A percentile compares a stretch with the other conserved stretches of the same genome.
phyloP scores from a whole-genome alignment of 768 basidiomycete genomes.

The Leucocoprinus sp. region DNA sequence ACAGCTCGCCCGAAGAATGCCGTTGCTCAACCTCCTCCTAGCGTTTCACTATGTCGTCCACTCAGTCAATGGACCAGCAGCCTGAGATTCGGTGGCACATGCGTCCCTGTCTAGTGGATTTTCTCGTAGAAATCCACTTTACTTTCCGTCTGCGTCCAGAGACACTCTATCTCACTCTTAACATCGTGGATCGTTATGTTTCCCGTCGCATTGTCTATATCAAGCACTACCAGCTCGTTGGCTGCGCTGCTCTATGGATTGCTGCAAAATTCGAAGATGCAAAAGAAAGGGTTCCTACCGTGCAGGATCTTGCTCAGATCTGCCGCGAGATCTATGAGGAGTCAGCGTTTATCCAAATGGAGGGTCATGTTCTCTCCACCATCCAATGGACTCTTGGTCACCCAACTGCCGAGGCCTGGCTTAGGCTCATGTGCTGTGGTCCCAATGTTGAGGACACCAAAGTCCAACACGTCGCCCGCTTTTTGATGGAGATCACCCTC shows the following conservation, averaged over 20 bases:
- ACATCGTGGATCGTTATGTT: constrained; percentile 98
- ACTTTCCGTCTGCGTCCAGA: constrained; percentile 97
- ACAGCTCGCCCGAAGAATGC: constrained; percentile 8
- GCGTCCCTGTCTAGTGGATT: constrained; percentile 97
- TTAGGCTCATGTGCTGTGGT: constrained; percentile 74
- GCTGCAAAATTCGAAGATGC: constrained; percentile 99
- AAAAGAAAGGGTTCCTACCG: constrained; percentile 95
- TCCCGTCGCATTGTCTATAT: constrained; percentile 97
- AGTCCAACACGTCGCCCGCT: constrained; percentile 92
- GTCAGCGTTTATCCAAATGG: constrained; percentile 98
- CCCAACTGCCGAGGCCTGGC: constrained; percentile 97
- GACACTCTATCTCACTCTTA: constrained; percentile 96
- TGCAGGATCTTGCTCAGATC: constrained; percentile 89
- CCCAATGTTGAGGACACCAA: constrained; percentile 75
- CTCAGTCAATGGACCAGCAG: constrained; percentile 97
- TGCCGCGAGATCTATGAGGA: constrained; percentile 97
- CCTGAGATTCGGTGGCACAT: constrained; percentile 99
- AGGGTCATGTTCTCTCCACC: constrained; percentile 91
- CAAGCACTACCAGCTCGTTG: constrained; percentile 99
- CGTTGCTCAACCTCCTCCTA: constrained; percentile 22
- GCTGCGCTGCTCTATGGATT: constrained; percentile 98
- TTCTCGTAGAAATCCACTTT: constrained; percentile 97
- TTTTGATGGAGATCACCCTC: constrained; percentile 98
- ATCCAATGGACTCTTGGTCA: constrained; percentile 97
- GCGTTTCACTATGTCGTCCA: constrained; percentile 85